Base-by-base conservation (phyloP, 164 flowering plant species). In the Liquidambar formosana region DNA sequence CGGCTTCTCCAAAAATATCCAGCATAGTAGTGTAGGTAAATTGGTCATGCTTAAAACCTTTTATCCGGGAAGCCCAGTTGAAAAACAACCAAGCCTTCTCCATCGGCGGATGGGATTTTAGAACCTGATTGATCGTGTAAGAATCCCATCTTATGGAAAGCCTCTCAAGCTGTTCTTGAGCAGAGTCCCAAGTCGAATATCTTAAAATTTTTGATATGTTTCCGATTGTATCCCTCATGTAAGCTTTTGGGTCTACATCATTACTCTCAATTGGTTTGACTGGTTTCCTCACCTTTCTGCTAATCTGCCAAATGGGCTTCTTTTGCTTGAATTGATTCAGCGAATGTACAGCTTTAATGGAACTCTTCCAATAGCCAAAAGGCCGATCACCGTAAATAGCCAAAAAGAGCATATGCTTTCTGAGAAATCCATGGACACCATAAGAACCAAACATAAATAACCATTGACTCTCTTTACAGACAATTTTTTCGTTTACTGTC, bases 1-100 rank as follows among this genome's bases (percentile, higher is more conserved):
- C 83, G 11, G 98, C 98, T 75, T 94, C 97, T 21, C 97, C 98
- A 77, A 94, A 94, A 15, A 94, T 94, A 75, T 92, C 96, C 75
- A 94, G 57, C 98, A 94, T 92, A 0, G 98, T 94, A 0, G 98
- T 94, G 77, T 85, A 92, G 8, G 98, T 94, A 75, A 78, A 94
- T 52, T 88, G 98, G 71, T 94, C 98, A 56, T 92, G 97, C 82
- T 89, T 89, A 73, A 94, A 92, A 21, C 89, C 83, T 72, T 69
- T 83, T 12, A 82, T 15, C 57, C 49, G 57, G 0, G 85, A 76
- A 53, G 80, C 87, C 98, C 98, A 91, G 72, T 82, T 84, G 83
- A 92, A 94, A 71, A 92, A 90, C 63, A 94, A 75, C 97, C 98
- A 91, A 0, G 98, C 86, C 66, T 94, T 94, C 66, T 94, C 89